Percentiles rank a stretch among this genome's conserved stretches.
These are phyloP conservation scores for Diaporthe humulicola DNA, from an alignment of 2,329 filamentous ascomycete species.

Conservation along the genomic window DNA sequence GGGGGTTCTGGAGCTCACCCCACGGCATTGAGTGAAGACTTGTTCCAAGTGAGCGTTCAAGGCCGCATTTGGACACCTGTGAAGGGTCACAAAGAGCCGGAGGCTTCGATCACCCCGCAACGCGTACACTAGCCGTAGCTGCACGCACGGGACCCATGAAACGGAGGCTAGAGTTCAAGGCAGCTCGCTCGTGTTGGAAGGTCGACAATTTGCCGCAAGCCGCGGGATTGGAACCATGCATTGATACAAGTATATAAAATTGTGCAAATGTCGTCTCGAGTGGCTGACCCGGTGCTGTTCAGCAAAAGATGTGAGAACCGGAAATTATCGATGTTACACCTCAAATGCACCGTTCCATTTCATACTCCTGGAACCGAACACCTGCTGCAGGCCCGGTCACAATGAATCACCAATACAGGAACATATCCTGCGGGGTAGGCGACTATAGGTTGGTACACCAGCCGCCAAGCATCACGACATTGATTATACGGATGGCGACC, in stretches of 20 bases:
- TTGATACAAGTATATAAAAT: too few species aligned
- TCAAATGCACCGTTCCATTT: neutral
- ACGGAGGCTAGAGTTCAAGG: neutral
- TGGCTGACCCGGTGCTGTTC: neutral
- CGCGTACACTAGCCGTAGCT: too few species aligned
- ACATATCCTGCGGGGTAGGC: conserved; percentile 5
- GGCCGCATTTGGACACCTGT: neutral
- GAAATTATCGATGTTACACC: neutral
- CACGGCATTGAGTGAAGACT: neutral
- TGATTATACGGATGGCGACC: conserved; percentile 21
- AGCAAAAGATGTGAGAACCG: neutral
- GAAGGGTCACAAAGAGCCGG: neutral
- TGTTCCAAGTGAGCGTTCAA: neutral
- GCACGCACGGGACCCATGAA: neutral
- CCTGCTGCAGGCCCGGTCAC: neutral
- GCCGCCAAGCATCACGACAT: conserved; percentile 23
- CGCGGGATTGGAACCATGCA: neutral
- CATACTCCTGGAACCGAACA: neutral
- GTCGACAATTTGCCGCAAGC: neutral
- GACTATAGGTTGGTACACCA: neutral
- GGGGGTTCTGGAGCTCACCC: neutral
- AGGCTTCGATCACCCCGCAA: too few species aligned
- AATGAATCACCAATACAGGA: conserved; percentile 25
- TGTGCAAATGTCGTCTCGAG: neutral
- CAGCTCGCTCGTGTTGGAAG: neutral